These are phyloP conservation scores for Acanthamoeba rhysodes DNA, from an alignment of 208 protist genomes.

Conservation along the genomic window DNA sequence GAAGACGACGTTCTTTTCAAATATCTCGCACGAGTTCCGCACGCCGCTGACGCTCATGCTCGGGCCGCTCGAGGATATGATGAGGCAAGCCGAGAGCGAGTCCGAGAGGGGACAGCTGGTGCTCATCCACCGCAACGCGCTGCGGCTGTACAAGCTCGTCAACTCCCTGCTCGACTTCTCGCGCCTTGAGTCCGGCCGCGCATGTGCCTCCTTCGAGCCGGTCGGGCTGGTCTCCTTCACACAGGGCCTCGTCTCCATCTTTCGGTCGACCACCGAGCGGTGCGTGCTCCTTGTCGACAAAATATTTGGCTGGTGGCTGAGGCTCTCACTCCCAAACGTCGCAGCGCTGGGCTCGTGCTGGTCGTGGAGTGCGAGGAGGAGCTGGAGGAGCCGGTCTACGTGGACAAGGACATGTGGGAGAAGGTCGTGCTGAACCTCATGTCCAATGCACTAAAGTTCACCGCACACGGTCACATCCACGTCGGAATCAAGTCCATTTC, in stretches of 20 bases:
- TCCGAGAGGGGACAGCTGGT: too few species aligned
- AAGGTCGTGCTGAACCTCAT: conserved; percentile 80
- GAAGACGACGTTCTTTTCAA: background rate
- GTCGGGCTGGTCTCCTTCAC: conserved; percentile 71
- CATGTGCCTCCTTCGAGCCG: conserved; percentile 73
- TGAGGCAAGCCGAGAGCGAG: too few species aligned
- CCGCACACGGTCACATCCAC: conserved; percentile 67
- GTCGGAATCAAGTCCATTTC: background rate
- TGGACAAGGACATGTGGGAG: too few species aligned
- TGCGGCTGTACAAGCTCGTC: conserved; percentile 79
- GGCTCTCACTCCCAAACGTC: too few species aligned
- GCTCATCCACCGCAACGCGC: conserved; percentile 35
- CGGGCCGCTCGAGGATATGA: too few species aligned
- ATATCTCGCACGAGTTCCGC: conserved; percentile 79
- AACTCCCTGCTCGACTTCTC: conserved; percentile 80
- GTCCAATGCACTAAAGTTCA: conserved; percentile 83
- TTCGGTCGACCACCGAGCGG: conserved; percentile 37
- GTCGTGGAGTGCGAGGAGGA: background rate
- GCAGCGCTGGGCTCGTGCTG: background rate
- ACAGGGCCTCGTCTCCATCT: conserved; percentile 66
- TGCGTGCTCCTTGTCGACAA: background rate
- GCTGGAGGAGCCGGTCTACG: conserved; percentile 60
- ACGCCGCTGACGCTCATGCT: conserved; percentile 80
- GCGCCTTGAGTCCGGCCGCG: conserved; percentile 79
- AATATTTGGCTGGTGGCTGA: background rate